Conservation (phyloP, 345 rosid species). For the Mercurialis annua region DNA sequence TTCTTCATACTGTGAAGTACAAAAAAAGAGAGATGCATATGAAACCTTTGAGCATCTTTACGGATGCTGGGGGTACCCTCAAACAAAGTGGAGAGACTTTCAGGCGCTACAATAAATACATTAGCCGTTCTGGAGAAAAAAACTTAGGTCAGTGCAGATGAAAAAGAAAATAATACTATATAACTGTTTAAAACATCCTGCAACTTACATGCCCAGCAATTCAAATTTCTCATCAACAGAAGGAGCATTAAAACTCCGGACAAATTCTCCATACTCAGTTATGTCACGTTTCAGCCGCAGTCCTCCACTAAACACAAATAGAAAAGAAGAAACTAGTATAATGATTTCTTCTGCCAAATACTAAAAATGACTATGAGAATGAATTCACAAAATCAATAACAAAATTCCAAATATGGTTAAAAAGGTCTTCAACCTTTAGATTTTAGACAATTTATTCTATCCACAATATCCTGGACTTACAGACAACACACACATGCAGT, state of each 20-base stretch:
- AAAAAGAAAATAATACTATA: background rate
- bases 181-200: background rate
- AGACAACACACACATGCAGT: background rate
- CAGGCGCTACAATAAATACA: slow-evolving; percentile 94
- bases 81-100: slow-evolving; percentile 82
- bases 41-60: slow-evolving; percentile 86
- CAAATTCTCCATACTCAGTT: slow-evolving; percentile 84
- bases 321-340: slow-evolving; percentile 14
- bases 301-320: slow-evolving; percentile 64
- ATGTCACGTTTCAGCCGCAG: slow-evolving; percentile 94
- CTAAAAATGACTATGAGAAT: background rate
- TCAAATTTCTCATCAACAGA: slow-evolving; percentile 95
- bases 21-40: background rate
- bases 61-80: slow-evolving; percentile 96
- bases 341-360: background rate
- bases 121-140: slow-evolving; percentile 73
- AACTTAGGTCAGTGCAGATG: background rate
- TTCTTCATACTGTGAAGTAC: background rate
- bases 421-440: too few species aligned
- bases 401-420: too few species aligned
- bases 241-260: slow-evolving; percentile 82
- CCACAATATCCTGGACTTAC: too few species aligned
- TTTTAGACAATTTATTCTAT: too few species aligned
- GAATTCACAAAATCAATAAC: slow-evolving; percentile 23
- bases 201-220: slow-evolving; percentile 80